These are phyloP conservation scores for Pythium phragmiticola DNA, from an alignment of 352 stramenopile genomes.

Conservation along the genomic window DNA sequence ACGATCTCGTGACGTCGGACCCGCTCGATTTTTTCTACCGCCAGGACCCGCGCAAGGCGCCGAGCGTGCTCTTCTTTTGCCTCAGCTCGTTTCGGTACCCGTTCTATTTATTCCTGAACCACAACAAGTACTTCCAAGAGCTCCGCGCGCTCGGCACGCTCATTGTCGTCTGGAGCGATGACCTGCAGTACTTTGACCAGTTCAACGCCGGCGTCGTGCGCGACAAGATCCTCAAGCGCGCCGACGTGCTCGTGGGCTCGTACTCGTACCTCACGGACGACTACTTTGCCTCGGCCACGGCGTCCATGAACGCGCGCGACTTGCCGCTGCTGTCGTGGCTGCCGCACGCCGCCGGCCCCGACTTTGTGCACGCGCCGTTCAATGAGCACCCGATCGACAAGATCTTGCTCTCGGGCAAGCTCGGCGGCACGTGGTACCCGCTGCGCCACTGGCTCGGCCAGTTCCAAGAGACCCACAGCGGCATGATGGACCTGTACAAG, in stretches of 20 bases:
- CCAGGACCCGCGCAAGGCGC: conserved; percentile 56
- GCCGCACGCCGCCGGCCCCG: conserved; percentile 57
- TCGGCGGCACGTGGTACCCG: conserved; percentile 57
- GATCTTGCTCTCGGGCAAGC: conserved; percentile 60
- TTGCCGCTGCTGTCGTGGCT: conserved; percentile 67
- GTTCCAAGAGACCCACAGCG: conserved; percentile 45
- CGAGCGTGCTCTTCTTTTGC: conserved; percentile 74
- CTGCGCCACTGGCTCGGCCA: conserved; percentile 65
- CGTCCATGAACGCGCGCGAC: conserved; percentile 47
- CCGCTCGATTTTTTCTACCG: conserved; percentile 63
- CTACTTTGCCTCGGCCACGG: conserved; percentile 65
- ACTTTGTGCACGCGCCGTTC: conserved; percentile 61
- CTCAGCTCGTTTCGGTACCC: conserved; percentile 71
- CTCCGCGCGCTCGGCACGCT: conserved; percentile 64
- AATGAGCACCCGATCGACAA: conserved; percentile 77
- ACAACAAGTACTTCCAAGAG: conserved; percentile 68
- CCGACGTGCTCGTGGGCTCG: conserved; percentile 66
- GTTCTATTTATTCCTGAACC: conserved; percentile 60
- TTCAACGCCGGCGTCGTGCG: conserved; percentile 58
- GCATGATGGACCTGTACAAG: conserved; percentile 63
- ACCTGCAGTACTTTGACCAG: conserved; percentile 81
- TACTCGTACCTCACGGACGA: conserved; percentile 82
- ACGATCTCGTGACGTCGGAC: conserved; percentile 55
- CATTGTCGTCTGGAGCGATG: conserved; percentile 76
- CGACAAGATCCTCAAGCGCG: conserved; percentile 60